Evolutionary conservation across 2,329 filamentous ascomycete genomes (phyloP), one percentile per base, ranked within the genome.

Genomic region (Alternaria arbusti): DNA sequence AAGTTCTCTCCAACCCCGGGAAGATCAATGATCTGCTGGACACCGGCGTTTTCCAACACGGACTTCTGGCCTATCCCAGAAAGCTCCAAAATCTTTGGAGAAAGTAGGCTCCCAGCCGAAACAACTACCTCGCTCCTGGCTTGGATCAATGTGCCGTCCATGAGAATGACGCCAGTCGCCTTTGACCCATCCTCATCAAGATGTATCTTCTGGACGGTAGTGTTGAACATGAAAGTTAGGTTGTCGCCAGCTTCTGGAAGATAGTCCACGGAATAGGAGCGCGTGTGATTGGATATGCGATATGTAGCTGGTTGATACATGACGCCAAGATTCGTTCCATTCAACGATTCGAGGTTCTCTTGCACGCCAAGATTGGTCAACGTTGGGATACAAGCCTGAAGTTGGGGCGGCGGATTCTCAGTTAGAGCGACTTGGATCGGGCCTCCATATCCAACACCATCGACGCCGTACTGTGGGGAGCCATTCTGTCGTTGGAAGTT

Each of bases 271-370:
- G 78, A 78, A 71, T 86, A 87, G 3, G 83, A 86, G 22, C 86
- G 78, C 12, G 77, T 82, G 65, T 83, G 85, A 30, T 81, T 80
- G 8, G 76, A 78, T 3, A 82, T 77, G 22, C 87, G 82, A 60
- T 82, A 84, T 59, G 80, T 84, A 22, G 85, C 79, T 61, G 84
- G 83, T 36, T 80, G 82, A 76, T 83, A 84, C n/a, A 83, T 83
- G 6, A 52, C 43, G 5, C 86, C 86, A 4, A 86, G 70, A n/a
- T 81, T 83, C 51, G 84, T 81, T 3, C 86, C 86, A 9, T 80
- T 78, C 9, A 87, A 75, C 5, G 83, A 85, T 46, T 84, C 74
- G 11, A 75, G 65, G 46, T 83, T 83, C 17, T 71, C 63, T 13
- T 70, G 51, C 10, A 83, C 73, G 1, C 84, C 84, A 3, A 85